These are phyloP conservation scores for Pelargonium nanum DNA, from an alignment of 345 rosid genomes.

Conservation along the genomic window DNA sequence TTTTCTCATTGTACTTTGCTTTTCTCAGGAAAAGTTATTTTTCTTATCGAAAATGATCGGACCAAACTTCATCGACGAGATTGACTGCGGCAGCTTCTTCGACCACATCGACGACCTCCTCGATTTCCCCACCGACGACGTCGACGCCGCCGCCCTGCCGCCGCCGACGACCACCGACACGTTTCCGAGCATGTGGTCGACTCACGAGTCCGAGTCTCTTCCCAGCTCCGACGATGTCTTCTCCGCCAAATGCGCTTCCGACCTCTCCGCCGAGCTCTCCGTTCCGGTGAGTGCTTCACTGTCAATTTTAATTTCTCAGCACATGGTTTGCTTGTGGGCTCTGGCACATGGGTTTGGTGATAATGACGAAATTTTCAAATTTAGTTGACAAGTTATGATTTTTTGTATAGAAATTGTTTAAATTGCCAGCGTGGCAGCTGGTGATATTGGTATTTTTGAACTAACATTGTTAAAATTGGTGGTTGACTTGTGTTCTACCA, in stretches of 20 bases:
- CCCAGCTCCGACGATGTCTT: constrained; percentile 55
- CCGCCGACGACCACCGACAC: constrained; percentile 25
- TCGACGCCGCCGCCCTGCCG: constrained; percentile 25
- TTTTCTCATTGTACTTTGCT: neutral
- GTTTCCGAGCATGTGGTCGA: constrained; percentile 61
- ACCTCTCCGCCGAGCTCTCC: constrained; percentile 69
- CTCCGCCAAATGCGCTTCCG: constrained; percentile 42
- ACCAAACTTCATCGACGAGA: constrained; percentile 62
- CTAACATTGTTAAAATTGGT: neutral
- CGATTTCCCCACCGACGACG: constrained; percentile 69
- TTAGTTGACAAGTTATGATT: neutral
- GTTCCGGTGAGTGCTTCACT: constrained; percentile 56
- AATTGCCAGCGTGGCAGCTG: neutral
- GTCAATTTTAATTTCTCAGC: neutral
- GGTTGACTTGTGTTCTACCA: neutral
- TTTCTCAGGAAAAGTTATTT: constrained; percentile 20
- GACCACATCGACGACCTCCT: constrained; percentile 86
- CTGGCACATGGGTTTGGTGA: too few relatives aligned
- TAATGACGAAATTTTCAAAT: neutral
- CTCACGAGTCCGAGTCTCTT: constrained; percentile 43
- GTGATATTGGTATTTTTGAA: neutral
- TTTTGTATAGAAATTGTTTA: neutral
- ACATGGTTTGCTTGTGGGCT: neutral
- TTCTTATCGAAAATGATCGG: constrained; percentile 37
- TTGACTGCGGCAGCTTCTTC: constrained; percentile 89